These are phyloP conservation scores for Pichia sp. DNA, from an alignment of 1,139 yeast genomes.

Conservation along the genomic window DNA sequence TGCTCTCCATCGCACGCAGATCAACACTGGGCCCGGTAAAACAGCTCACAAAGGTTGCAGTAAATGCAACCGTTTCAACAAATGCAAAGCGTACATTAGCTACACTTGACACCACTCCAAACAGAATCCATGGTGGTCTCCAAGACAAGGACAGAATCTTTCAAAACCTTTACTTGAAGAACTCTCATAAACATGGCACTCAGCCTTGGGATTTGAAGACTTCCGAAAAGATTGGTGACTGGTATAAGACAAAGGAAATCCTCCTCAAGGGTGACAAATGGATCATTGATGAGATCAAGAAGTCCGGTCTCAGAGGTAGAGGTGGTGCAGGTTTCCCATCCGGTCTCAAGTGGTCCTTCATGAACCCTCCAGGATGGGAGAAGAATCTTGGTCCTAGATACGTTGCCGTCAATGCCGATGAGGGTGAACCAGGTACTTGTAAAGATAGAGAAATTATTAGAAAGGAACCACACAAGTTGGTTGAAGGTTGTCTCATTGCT, in stretches of 20 bases:
- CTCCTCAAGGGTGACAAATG: conserved; percentile 76
- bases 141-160: conserved; percentile 80
- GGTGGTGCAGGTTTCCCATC: conserved; percentile 94
- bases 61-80: too few species aligned
- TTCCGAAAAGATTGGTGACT: conserved; percentile 76
- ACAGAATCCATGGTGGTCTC: conserved; percentile 66
- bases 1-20: too few species aligned
- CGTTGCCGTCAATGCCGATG: conserved; percentile 85
- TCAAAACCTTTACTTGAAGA: conserved; percentile 57
- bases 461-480: conserved; percentile 84
- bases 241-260: conserved; percentile 86
- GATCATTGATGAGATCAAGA: conserved; percentile 82
- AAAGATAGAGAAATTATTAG: conserved; percentile 85
- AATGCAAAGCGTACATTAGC: conserved; percentile 21
- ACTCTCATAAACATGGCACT: conserved; percentile 34
- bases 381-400: conserved; percentile 80
- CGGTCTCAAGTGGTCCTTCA: conserved; percentile 85
- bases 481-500: conserved; percentile 80
- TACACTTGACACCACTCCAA: conserved; percentile 33
- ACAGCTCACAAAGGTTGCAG: too few species aligned
- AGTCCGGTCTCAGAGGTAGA: conserved; percentile 81
- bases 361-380: conserved; percentile 96
- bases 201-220: conserved; percentile 71
- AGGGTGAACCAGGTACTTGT: conserved; percentile 92
- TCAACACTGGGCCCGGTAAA: too few species aligned